These are phyloP conservation scores for Myochromella boudieri DNA, from an alignment of 768 basidiomycete species.

Conservation along the genomic window DNA sequence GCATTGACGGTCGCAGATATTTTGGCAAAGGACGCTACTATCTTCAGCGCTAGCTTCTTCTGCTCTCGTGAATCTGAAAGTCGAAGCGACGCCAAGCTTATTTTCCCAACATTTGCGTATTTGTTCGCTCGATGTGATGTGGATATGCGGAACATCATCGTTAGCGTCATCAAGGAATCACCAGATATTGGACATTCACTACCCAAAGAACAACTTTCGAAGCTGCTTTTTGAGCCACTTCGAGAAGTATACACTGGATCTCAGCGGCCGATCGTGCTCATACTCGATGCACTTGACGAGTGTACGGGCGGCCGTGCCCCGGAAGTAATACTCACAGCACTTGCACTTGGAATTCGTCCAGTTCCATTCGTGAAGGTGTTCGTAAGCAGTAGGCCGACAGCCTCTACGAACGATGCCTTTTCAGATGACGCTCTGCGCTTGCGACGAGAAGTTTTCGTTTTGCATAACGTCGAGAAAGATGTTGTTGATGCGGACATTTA, in stretches of 20 bases:
- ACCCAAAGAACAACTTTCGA: constrained; percentile 19
- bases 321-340: constrained; percentile 11
- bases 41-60: constrained; percentile 29
- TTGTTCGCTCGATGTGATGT: constrained; percentile 20
- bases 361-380: constrained; percentile 22
- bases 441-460: constrained; percentile 17
- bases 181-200: constrained; percentile 20
- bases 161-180: constrained; percentile 13
- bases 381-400: constrained; percentile 20
- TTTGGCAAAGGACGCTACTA: constrained; percentile 9
- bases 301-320: constrained; percentile 16
- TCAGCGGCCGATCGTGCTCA: constrained; percentile 18
- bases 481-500: constrained; percentile 23
- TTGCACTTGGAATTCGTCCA: constrained; percentile 10
- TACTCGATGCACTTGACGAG: constrained; percentile 27
- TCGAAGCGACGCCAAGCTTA: constrained; percentile 21
- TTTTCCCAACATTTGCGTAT: constrained; percentile 25
- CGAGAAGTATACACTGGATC: constrained; percentile 8
- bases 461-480: constrained; percentile 23
- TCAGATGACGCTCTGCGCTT: constrained; percentile 2
- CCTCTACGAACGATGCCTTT: constrained; percentile 14
- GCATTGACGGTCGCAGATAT: constrained; percentile 19
- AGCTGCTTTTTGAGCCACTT: constrained; percentile 22
- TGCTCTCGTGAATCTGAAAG: constrained; percentile 24
- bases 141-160: constrained; percentile 15